Evolutionary conservation across 768 basidiomycete genomes (phyloP).

Genomic region (Lactarius psammicola): DNA sequence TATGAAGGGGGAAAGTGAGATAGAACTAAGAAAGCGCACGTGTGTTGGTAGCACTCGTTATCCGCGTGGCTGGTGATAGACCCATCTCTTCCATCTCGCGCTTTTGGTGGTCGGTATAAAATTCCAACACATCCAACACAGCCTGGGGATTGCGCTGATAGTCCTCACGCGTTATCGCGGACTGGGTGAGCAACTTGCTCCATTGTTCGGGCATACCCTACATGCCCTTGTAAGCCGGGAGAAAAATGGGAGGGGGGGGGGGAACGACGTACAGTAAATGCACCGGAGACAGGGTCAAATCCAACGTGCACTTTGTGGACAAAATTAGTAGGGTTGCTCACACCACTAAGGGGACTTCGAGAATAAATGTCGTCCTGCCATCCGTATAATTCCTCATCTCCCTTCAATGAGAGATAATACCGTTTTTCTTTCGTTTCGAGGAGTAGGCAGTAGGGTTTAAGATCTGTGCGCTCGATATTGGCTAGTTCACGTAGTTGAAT

Average conservation of each 20-base stretch:
- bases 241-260: neutral
- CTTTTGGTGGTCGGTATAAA: slow-evolving; percentile 97
- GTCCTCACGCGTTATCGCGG: slow-evolving; percentile 96
- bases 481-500: slow-evolving; percentile 75
- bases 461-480: slow-evolving; percentile 87
- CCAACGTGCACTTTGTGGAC: slow-evolving; percentile 99
- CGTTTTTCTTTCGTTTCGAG: slow-evolving; percentile 84
- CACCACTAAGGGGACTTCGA: slow-evolving; percentile 88
- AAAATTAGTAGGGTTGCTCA: slow-evolving; percentile 94
- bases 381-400: slow-evolving; percentile 94
- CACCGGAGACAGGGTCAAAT: slow-evolving; percentile 90
- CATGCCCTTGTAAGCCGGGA: slow-evolving; percentile 6
- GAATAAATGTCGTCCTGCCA: slow-evolving; percentile 98
- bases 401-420: slow-evolving; percentile 80
- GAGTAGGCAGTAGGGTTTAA: slow-evolving; percentile 91
- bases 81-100: slow-evolving; percentile 77
- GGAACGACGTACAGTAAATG: slow-evolving; percentile 76
- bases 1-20: slow-evolving; percentile 39
- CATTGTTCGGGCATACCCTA: slow-evolving; percentile 97
- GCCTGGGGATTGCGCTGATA: slow-evolving; percentile 97
- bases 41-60: slow-evolving; percentile 29
- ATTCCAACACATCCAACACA: slow-evolving; percentile 95
- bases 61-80: slow-evolving; percentile 33
- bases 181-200: slow-evolving; percentile 95
- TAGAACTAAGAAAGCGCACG: slow-evolving; percentile 17